Percentiles rank a stretch among this genome's conserved stretches.
Evolutionary conservation across 2,329 filamentous ascomycete species (phyloP).

Genomic region (Trichoderma simmonsii): DNA sequence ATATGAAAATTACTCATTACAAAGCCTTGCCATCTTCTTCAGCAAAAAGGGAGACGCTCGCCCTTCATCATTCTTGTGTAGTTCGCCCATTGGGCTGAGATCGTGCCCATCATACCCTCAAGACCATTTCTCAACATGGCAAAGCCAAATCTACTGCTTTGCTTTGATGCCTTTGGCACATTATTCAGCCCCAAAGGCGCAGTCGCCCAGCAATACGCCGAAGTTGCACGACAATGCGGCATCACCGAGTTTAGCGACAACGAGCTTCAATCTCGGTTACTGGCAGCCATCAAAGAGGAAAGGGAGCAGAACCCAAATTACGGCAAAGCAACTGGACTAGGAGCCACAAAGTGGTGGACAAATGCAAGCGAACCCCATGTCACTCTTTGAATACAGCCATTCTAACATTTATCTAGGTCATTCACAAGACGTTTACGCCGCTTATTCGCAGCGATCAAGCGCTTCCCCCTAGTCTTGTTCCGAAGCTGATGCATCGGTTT

Average conservation of each 20-base stretch:
- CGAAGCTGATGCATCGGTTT: conserved; percentile 51
- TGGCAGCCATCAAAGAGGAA: conserved; percentile 46
- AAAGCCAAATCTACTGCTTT: conserved; percentile 50
- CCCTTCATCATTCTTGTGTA: neutral
- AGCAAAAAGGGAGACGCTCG: neutral
- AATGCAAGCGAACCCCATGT: conserved; percentile 42
- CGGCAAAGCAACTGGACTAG: conserved; percentile 50
- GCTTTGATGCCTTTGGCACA: conserved; percentile 65
- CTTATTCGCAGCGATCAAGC: conserved; percentile 31
- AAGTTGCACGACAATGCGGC: conserved; percentile 50
- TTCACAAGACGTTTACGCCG: conserved; percentile 50
- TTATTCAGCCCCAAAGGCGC: conserved; percentile 52
- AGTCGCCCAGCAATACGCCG: conserved; percentile 52
- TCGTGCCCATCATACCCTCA: neutral
- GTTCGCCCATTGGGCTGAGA: neutral
- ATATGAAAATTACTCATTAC: neutral
- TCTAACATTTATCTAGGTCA: conserved; percentile 41
- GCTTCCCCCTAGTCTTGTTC: conserved; percentile 45
- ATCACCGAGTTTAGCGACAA: conserved; percentile 41
- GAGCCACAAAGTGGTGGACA: conserved; percentile 56
- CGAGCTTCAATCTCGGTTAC: conserved; percentile 36
- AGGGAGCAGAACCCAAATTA: conserved; percentile 54
- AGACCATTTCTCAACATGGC: conserved; percentile 18
- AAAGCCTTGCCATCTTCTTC: neutral
- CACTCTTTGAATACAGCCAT: neutral